These are phyloP conservation scores for Phyllosticta paracitricarpa DNA, from an alignment of 2,329 filamentous ascomycete species.

Conservation along the genomic window DNA sequence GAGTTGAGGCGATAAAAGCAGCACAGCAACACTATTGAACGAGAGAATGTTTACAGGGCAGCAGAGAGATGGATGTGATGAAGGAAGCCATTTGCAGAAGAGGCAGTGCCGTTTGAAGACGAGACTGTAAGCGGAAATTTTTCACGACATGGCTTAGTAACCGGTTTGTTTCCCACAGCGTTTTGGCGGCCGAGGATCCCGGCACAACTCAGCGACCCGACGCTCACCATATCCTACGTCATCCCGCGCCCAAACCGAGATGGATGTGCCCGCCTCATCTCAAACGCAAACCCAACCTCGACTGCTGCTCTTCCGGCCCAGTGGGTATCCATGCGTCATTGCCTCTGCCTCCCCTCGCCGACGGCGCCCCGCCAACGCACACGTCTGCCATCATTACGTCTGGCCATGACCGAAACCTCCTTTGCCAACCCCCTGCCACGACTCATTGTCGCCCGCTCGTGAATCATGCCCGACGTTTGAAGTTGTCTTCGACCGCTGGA, in stretches of 20 bases:
- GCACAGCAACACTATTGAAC: too few species aligned
- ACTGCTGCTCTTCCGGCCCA: neutral
- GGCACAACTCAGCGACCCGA: neutral
- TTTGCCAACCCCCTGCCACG: neutral
- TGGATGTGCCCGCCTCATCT: neutral
- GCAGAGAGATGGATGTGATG: neutral
- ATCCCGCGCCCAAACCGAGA: neutral
- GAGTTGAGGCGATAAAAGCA: too few species aligned
- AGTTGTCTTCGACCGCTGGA: neutral
- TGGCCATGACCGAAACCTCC: neutral
- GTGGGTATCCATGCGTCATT: neutral
- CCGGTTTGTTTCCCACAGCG: neutral
- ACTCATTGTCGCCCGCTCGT: neutral
- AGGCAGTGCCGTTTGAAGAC: neutral
- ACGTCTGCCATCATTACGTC: neutral
- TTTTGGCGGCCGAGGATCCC: neutral
- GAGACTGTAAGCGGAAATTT: neutral
- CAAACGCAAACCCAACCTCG: neutral
- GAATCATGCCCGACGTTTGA: neutral
- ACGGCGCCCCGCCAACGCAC: neutral
- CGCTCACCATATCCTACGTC: neutral
- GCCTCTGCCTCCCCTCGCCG: neutral
- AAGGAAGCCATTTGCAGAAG: neutral
- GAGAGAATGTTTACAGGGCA: too few species aligned
- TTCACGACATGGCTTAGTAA: neutral